Base-by-base conservation (phyloP, 2,329 filamentous ascomycete species). In the Xylaria sp. region DNA sequence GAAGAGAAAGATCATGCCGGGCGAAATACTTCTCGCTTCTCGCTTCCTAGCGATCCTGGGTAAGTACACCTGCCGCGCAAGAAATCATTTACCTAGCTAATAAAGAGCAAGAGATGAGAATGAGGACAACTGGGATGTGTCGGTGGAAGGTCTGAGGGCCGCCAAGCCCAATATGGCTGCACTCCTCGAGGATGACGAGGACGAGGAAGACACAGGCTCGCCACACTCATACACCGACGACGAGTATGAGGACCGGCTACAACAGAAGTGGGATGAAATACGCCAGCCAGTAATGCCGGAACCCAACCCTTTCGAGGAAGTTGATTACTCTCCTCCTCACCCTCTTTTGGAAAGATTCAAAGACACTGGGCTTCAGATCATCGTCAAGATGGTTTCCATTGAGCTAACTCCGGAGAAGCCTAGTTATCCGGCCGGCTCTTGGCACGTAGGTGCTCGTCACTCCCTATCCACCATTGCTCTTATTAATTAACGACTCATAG, bases 371-470 rank as follows among this genome's bases (percentile, higher is more conserved):
- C 72, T 91, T 3, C 89, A 92, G 71, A 76, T 91, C 39, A 87
- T 91, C 56, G 83, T 90, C 36, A 90, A 90, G 72, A 79, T 92
- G 69, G 83, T 86, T 1, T 85, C 82, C 39, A 85, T 90, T 57
- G 81, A 89, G 47, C 79, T 90, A 1, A 87, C 83, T 0, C 87
- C 87, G 0, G 83, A 86, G 10, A 83, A 86, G 36, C 84, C 86
- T 0, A 73, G 73, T 0, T 89, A 85, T 68, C 72, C 78, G 0
- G 80, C 78, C 3, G 83, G 56, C 36, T 61, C 63, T 55, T 87
- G 84, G 84, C 85, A 86, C 66, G 77, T 84, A 50, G 67, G 74
- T 69, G 15, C 36, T 42, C 17, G n/a, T 9, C 44, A 53, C 29
- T 33, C 17, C 5, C 27, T 39, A 10, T 38, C 10, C 36, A 38